Evolutionary conservation across 208 protist species (phyloP), one percentile per base, ranked within the genome.

Genomic region (Leishmania braziliensis): DNA sequence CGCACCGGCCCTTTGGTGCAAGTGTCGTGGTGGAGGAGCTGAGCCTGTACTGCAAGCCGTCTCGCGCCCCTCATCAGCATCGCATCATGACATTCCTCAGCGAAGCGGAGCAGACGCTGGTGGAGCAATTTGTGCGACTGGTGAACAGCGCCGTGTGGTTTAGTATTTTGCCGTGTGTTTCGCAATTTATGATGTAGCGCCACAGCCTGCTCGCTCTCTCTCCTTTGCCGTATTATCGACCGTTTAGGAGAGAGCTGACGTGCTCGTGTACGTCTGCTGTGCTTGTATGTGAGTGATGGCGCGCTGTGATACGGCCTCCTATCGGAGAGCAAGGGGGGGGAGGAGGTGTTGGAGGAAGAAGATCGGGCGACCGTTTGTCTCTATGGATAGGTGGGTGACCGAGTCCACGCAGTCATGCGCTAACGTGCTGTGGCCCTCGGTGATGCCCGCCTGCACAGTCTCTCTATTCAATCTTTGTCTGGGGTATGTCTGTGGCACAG

Each of bases 41-140:
- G 26, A 84, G 77, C 20, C 58, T 88, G 56, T 88, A 81, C 85
- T 82, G 85, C 77, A 79, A 82, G 53, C 84, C 84, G 5, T 66
- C 75, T 12, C 74, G 75, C 3, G 48, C 39, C 12, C 65, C 46
- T 50, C 80, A 72, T 76, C 84, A 77, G 72, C 78, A 76, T 56
- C 63, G 78, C 58, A 74, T 84, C 53, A 80, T 87, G 84, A 84
- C 84, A 2, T 70, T 79, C 60, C 74, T 87, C 10, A 78, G 80
- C 58, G 79, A 84, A n/a, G 66, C 60, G 60, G 77, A 86, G 75
- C 63, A 82, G 65, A 9, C 51, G 48, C 62, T 88, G 36, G 53
- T 88, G 69, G 83, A 88, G 74, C 71, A 75, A 56, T 85, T 88
- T 77, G 63, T 88, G 43, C 77, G 66, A 65, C 81, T 88, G 1